Conservation (phyloP, 768 basidiomycete species). For the Cyathus striatus region DNA sequence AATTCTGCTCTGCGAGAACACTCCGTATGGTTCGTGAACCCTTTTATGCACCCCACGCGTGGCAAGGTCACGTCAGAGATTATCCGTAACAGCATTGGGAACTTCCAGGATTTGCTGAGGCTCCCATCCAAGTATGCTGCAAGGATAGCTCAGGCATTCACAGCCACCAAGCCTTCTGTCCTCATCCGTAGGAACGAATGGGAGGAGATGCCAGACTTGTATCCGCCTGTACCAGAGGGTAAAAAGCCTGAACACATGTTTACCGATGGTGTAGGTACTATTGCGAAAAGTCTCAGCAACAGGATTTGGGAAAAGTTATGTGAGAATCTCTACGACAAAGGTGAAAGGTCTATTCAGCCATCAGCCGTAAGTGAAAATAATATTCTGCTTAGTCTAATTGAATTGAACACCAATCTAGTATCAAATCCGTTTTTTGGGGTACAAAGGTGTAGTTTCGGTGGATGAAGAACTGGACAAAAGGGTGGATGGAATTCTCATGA, state of each 20-base stretch:
- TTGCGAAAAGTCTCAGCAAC: conserved; percentile 53
- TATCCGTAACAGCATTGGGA: conserved; percentile 63
- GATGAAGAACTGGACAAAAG: conserved; percentile 47
- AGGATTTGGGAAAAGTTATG: conserved; percentile 58
- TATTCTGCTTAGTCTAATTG: conserved; percentile 4
- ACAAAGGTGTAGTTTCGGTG: conserved; percentile 75
- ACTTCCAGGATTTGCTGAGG: conserved; percentile 50
- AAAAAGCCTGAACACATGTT: conserved; percentile 28
- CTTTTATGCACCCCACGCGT: conserved; percentile 40
- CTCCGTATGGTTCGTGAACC: conserved; percentile 76
- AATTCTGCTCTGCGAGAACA: conserved; percentile 73
- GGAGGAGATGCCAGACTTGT: conserved; percentile 58
- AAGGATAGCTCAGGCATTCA: conserved; percentile 79
- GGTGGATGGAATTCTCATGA: conserved; percentile 55
- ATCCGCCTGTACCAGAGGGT: conserved; percentile 20
- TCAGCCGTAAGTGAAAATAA: conserved; percentile 47
- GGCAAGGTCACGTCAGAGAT: conserved; percentile 40
- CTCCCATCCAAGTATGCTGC: conserved; percentile 81
- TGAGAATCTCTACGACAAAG: conserved; percentile 23
- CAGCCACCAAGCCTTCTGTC: conserved; percentile 74
- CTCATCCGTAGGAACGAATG: conserved; percentile 51
- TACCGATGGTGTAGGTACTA: conserved; percentile 82
- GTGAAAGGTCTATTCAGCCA: conserved; percentile 36
- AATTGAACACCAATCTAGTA: conserved; percentile 32
- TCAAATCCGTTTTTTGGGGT: conserved; percentile 81